Conservation (phyloP, 2,329 filamentous ascomycete species). For the Endocalyx cinctus region DNA sequence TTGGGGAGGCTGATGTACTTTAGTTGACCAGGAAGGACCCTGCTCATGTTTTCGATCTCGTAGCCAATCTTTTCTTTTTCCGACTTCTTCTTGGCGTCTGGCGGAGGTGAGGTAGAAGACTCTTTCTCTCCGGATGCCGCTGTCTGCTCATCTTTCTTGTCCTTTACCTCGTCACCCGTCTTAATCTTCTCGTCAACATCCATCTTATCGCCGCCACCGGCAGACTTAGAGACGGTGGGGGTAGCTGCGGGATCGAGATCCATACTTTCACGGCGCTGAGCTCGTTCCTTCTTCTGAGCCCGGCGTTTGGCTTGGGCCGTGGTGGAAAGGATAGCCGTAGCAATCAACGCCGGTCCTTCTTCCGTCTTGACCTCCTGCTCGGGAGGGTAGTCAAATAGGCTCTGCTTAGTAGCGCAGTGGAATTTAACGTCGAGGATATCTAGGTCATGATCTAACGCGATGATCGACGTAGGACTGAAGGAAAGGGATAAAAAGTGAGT, state of each 20-base stretch:
- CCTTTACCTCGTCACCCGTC: slow-evolving; percentile 47
- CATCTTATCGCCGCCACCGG: slow-evolving; percentile 74
- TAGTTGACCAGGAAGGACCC: slow-evolving; percentile 85
- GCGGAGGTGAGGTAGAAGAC: slow-evolving; percentile 38
- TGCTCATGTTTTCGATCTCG: slow-evolving; percentile 94
- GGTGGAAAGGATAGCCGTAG: slow-evolving; percentile 91
- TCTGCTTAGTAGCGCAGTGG: slow-evolving; percentile 89
- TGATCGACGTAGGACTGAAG: slow-evolving; percentile 95
- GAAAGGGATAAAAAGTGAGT: slow-evolving; percentile 95
- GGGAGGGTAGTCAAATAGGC: slow-evolving; percentile 95
- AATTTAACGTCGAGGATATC: slow-evolving; percentile 94
- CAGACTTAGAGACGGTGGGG: slow-evolving; percentile 58
- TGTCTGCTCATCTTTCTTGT: slow-evolving; percentile 56
- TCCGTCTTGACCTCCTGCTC: slow-evolving; percentile 94
- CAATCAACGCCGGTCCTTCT: slow-evolving; percentile 88
- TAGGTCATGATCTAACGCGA: slow-evolving; percentile 88
- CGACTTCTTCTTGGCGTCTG: slow-evolving; percentile 75
- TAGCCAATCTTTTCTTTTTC: slow-evolving; percentile 98
- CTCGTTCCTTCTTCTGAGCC: slow-evolving; percentile 89
- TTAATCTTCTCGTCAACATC: slow-evolving; percentile 66
- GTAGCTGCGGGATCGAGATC: slow-evolving; percentile 79
- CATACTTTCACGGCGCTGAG: slow-evolving; percentile 89
- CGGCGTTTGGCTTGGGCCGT: slow-evolving; percentile 95
- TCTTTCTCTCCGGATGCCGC: slow-evolving; percentile 54
- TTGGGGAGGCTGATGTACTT: slow-evolving; percentile 93